Evolutionary conservation across 305 asterid species (phyloP).

Genomic region (Petunia hybrid): DNA sequence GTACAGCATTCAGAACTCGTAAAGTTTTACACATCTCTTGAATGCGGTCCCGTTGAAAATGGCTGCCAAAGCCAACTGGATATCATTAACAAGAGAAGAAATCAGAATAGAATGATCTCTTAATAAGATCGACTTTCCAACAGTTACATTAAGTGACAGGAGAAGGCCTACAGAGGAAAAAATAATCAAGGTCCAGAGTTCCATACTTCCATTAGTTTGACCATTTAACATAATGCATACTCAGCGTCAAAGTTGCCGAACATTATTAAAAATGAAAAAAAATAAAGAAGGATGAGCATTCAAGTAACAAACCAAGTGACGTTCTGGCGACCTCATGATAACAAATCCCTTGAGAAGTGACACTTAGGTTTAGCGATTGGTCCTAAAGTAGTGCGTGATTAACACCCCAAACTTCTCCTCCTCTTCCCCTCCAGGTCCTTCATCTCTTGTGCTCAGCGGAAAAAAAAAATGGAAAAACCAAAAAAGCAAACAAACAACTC

Average conservation of each 20-base stretch:
- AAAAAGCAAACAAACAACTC: not conserved
- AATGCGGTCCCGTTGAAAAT: conserved; percentile 85
- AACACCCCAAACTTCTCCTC: not conserved
- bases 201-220: conserved; percentile 13
- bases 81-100: conserved; percentile 74
- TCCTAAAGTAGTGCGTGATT: not conserved
- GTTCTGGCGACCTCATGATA: conserved; percentile 10
- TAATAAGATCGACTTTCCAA: conserved; percentile 38
- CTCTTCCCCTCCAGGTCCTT: not conserved
- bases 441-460: not conserved
- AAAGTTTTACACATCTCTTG: conserved; percentile 82
- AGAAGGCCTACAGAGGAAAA: not conserved
- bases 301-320: conserved; percentile 13
- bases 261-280: no score
- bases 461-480: conserved; percentile 23
- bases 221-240: not conserved
- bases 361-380: not conserved
- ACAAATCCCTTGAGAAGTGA: not conserved
- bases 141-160: conserved; percentile 16
- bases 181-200: conserved; percentile 21
- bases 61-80: conserved; percentile 96
- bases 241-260: not conserved
- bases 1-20: conserved; percentile 91
- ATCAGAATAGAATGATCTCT: conserved; percentile 58
- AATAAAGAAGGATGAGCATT: not conserved